These are phyloP conservation scores for Picea mariana DNA, from an alignment of 83 land plant species.

Conservation along the genomic window DNA sequence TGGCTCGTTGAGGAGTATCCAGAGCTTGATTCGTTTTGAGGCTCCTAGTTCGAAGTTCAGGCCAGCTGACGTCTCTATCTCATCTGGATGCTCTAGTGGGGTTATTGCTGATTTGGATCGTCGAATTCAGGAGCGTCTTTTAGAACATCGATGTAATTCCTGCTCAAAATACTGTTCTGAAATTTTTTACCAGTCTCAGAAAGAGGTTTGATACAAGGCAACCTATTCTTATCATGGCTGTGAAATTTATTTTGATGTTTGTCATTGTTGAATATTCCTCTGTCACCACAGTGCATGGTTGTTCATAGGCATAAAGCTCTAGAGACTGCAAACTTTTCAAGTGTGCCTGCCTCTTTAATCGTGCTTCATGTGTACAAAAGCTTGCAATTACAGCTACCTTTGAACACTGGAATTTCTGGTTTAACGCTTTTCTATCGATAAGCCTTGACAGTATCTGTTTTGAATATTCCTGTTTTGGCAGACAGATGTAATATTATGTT, in stretches of 20 bases:
- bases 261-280: not conserved
- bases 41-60: constrained; percentile 50
- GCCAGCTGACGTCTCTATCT: constrained; percentile 36
- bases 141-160: constrained; percentile 44
- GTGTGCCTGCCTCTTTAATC: no score
- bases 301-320: not conserved
- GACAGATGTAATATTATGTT: constrained; percentile 64
- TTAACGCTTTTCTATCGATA: not conserved
- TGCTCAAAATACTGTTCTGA: constrained; percentile 41
- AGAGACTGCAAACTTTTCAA: not conserved
- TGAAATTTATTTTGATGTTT: not conserved
- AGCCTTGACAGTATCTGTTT: not conserved
- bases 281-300: not conserved
- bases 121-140: constrained; percentile 50
- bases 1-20: constrained; percentile 49
- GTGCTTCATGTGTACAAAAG: not conserved
- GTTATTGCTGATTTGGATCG: constrained; percentile 50
- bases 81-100: constrained; percentile 1
- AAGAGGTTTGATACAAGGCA: constrained; percentile 42
- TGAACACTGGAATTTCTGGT: not conserved
- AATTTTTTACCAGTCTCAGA: constrained; percentile 59
- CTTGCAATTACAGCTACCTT: not conserved
- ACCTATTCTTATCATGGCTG: not conserved
- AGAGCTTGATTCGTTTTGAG: constrained; percentile 62
- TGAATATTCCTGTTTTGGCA: constrained; percentile 25